Evolutionary conservation across 2,329 filamentous ascomycete genomes (phyloP), one percentile per base, ranked within the genome.

Genomic region (Chaetomiaceae sp.): DNA sequence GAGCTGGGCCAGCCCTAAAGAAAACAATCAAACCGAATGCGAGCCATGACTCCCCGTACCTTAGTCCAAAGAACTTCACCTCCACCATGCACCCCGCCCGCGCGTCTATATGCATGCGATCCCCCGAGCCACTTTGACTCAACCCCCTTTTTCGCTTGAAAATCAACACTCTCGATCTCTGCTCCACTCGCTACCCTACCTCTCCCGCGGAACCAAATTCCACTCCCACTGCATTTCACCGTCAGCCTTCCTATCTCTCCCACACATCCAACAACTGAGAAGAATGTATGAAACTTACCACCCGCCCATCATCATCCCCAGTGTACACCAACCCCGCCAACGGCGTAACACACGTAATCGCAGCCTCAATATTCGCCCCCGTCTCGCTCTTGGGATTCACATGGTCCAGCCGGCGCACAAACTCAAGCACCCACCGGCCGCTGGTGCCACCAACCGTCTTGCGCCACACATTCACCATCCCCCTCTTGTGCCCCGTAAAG

Each of bases 281-380:
- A 25, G 40, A 11, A 31, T 6, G 17, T 57, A 25, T 25, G 36
- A n/a, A 55, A 82, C 85, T 81, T 67, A 94, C 89, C 71, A 99
- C 92, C 75, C 85, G 80, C 27, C 94, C 94, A 59, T 91, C 87
- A 59, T 97, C 94, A 72, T 97, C 94, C 3, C 92, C 94, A 0
- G 91, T 96, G 70, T 96, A 97, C 9, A 97, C 84, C 57, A 86
- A 80, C 58, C 87, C 85, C 49, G 89, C 83, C 79, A 91, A 88
- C 3, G 92, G 88, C 53, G 88, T 78, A 48, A 99, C 88, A 66
- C 88, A 95, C 34, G 88, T 95, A 56, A 97, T 91, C 0, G 86
- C 85, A 2, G 87, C 85, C 42, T 81, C 79, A 0, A 76, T 74
- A 59, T 82, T 83, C 5, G 68, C 72, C 62, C 65, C 83, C 71